phyloP scores from a whole-genome alignment of 2,329 filamentous ascomycete genomes.

The Sarocladiaceae sp. region DNA sequence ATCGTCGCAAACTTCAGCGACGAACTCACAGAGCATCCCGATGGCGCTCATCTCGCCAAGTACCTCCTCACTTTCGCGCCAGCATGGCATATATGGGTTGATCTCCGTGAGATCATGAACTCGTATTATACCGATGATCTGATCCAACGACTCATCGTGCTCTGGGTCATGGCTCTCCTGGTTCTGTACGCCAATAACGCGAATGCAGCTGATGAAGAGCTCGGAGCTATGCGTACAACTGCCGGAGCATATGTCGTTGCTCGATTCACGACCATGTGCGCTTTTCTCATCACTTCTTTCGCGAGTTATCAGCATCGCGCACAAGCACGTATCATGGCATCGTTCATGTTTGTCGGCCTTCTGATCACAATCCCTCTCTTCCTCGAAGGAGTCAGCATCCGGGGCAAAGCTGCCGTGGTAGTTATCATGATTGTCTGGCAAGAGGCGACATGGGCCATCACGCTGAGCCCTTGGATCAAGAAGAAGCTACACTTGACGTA shows the following conservation, averaged over 20 bases:
- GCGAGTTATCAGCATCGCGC: slow-evolving; percentile 42
- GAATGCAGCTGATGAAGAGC: slow-evolving; percentile 34
- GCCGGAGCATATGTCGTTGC: slow-evolving; percentile 43
- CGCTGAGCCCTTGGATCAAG: slow-evolving; percentile 40
- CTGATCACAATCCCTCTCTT: slow-evolving; percentile 40
- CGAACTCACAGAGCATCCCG: slow-evolving; percentile 39
- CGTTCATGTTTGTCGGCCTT: slow-evolving; percentile 35
- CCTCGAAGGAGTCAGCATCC: slow-evolving; percentile 33
- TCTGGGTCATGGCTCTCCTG: slow-evolving; percentile 47
- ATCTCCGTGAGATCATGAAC: slow-evolving; percentile 47
- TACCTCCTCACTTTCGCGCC: slow-evolving; percentile 44
- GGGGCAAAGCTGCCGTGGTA: slow-evolving; percentile 36
- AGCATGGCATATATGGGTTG: slow-evolving; percentile 46
- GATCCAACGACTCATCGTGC: slow-evolving; percentile 39
- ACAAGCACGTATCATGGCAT: slow-evolving; percentile 40
- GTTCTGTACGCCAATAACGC: slow-evolving; percentile 46
- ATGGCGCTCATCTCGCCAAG: slow-evolving; percentile 39
- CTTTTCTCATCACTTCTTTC: slow-evolving; percentile 39
- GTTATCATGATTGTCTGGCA: slow-evolving; percentile 37
- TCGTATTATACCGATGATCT: slow-evolving; percentile 48
- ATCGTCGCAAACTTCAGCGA: slow-evolving; percentile 48
- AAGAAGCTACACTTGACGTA: slow-evolving; percentile 35
- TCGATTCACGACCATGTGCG: slow-evolving; percentile 34
- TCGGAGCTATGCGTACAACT: slow-evolving; percentile 39
- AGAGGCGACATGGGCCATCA: slow-evolving; percentile 38